Percentiles rank a stretch among this genome's conserved stretches.
phyloP scores from a whole-genome alignment of 148 eudicot genomes.

The Tetragonia tetragonoides region DNA sequence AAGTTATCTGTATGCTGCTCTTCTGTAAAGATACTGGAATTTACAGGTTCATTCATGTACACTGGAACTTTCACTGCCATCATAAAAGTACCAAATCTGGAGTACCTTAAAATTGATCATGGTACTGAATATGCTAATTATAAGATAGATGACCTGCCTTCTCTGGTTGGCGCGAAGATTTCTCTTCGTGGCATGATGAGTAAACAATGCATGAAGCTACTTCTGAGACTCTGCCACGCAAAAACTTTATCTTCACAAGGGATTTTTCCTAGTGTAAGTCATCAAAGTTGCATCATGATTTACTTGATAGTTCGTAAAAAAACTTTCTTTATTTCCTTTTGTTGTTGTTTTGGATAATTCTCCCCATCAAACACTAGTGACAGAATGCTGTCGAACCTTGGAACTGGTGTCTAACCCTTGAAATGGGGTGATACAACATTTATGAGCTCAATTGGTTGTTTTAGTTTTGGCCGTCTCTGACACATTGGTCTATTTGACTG shows the following conservation, averaged over 20 bases:
- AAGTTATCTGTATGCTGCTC: constrained; percentile 6
- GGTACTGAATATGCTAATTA: neutral
- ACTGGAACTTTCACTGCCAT: neutral
- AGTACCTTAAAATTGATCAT: neutral
- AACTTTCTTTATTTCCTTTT: too few relatives aligned
- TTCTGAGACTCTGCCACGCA: neutral
- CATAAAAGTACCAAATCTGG: constrained; percentile 21
- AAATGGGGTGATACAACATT: too few relatives aligned
- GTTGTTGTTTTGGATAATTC: too few relatives aligned
- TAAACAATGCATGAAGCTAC: neutral
- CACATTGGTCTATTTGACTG: neutral
- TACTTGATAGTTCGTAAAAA: too few relatives aligned
- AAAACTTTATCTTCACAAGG: neutral
- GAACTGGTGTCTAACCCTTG: too few relatives aligned
- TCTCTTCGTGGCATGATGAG: neutral
- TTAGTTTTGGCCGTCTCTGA: neutral
- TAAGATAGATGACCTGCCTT: neutral
- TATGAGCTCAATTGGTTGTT: neutral
- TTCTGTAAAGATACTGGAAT: constrained; percentile 22
- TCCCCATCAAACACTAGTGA: too few relatives aligned
- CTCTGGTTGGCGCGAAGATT: constrained; percentile 6
- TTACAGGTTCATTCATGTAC: neutral
- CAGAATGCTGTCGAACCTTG: too few relatives aligned
- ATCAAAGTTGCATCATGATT: too few relatives aligned
- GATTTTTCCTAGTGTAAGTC: neutral